phyloP scores from a whole-genome alignment of 805 yeast genomes.

The Millerago galiae region DNA sequence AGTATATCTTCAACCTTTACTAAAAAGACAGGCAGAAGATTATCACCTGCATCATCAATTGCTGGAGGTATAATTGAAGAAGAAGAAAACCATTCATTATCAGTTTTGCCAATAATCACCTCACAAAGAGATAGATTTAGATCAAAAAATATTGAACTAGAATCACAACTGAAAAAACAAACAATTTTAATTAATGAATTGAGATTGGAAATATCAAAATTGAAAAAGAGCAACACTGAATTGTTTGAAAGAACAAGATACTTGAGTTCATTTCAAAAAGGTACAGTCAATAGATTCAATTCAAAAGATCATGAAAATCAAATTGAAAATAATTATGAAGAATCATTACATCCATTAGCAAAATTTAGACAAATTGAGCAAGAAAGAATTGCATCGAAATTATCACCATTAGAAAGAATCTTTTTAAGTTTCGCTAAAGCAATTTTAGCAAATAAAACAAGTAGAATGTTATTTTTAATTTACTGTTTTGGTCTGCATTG shows the following conservation, averaged over 20 bases:
- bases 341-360: slow-evolving; percentile 75
- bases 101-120: slow-evolving; percentile 78
- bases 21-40: slow-evolving; percentile 31
- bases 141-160: slow-evolving; percentile 74
- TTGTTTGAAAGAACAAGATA: slow-evolving; percentile 74
- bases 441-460: slow-evolving; percentile 65
- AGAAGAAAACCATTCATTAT: slow-evolving; percentile 30
- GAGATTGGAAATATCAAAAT: slow-evolving; percentile 52
- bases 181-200: slow-evolving; percentile 48
- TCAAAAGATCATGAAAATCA: slow-evolving; percentile 45
- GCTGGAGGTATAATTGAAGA: slow-evolving; percentile 36
- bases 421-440: slow-evolving; percentile 66
- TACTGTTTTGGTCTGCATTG: slow-evolving; percentile 75
- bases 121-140: slow-evolving; percentile 94
- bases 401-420: slow-evolving; percentile 76
- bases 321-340: slow-evolving; percentile 63
- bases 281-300: slow-evolving; percentile 13
- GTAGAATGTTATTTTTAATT: slow-evolving; percentile 63
- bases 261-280: slow-evolving; percentile 41
- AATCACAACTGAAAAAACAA: slow-evolving; percentile 66
- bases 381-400: slow-evolving; percentile 61
- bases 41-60: slow-evolving; percentile 49
- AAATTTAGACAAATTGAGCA: slow-evolving; percentile 74
- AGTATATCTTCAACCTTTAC: slow-evolving; percentile 40
- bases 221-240: slow-evolving; percentile 71